Evolutionary conservation across 495 filamentous ascomycete genomes (phyloP).

Genomic region (Durotheca rogersii): DNA sequence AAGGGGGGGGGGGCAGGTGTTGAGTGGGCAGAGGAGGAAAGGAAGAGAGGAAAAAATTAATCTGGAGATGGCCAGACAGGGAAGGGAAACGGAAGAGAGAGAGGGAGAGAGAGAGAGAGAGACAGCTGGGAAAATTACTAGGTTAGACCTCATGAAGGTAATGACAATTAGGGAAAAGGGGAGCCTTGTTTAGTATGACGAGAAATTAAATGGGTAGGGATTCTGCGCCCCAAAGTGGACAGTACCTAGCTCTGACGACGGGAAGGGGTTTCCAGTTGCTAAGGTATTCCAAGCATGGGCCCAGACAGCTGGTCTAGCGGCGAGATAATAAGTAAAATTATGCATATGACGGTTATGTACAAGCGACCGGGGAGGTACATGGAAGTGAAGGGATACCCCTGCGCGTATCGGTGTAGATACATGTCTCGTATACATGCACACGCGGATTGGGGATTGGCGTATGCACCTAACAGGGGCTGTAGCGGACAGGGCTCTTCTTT

Average conservation of each 20-base stretch:
- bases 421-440: no score
- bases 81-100: constrained; percentile 12
- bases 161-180: constrained; percentile 41
- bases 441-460: no score
- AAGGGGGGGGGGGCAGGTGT: no score
- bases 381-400: no score
- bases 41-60: no score
- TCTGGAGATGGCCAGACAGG: constrained; percentile 26
- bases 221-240: constrained; percentile 35
- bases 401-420: no score
- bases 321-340: no score
- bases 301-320: constrained; percentile 19
- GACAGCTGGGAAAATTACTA: constrained; percentile 37
- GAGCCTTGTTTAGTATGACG: constrained; percentile 41
- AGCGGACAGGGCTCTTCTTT: no score
- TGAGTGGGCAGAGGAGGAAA: no score
- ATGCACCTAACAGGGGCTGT: no score
- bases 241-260: constrained; percentile 34
- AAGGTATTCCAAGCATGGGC: constrained; percentile 27
- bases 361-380: not conserved
- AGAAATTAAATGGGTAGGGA: constrained; percentile 40
- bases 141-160: constrained; percentile 36
- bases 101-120: constrained; percentile 28
- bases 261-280: constrained; percentile 29
- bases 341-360: no score